Evolutionary conservation across 495 filamentous ascomycete genomes (phyloP), one percentile per base, ranked within the genome.

Genomic region (Annulohypoxylon nitens): DNA sequence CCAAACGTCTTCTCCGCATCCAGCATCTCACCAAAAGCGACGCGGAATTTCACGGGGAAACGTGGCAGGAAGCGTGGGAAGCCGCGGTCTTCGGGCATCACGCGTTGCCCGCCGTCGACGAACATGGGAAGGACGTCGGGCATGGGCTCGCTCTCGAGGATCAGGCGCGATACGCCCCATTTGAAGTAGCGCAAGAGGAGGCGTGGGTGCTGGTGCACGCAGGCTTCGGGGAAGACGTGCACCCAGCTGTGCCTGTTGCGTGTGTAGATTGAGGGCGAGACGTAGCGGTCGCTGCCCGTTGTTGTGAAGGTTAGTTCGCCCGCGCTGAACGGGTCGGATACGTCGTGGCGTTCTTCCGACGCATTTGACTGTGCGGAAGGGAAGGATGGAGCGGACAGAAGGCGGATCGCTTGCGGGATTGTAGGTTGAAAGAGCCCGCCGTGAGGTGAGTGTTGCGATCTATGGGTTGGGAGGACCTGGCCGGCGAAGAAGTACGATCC

Each of bases 141-240:
- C 48, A 89, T 88, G 33, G 92, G 91, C 26, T 93, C 92, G 54
- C 91, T 83, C 79, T 99, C 96, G 9, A 99, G 86, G 59, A 99
- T 95, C 41, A 97, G 83, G 1, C 96, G 88, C 4, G 95, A 91
- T 6, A 98, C 83, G 5, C 96, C 96, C 96, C 96, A 99, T 80
- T 96, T 97, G 88, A 97, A 97, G 83, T 99, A 99, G 10, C 95
- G 92, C 88, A 98, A 91, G 39, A 89, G 88, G 70, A 90, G 89
- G 34, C 85, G 79, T 2, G 92, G 89, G 64, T 94, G 89, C 83
- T 99, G 96, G 81, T 98, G 95, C 23, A 97, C 92, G 71, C 90
- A 91, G 12, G 94, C 96, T 80, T 99, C 96, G 39, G 96, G 96
- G 81, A 98, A 99, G 48, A 98, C 91, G 81, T 99, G 96, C 2